Evolutionary conservation across 805 yeast species (phyloP), one percentile per base, ranked within the genome.

Genomic region (Ogataea thermomethanolica): DNA sequence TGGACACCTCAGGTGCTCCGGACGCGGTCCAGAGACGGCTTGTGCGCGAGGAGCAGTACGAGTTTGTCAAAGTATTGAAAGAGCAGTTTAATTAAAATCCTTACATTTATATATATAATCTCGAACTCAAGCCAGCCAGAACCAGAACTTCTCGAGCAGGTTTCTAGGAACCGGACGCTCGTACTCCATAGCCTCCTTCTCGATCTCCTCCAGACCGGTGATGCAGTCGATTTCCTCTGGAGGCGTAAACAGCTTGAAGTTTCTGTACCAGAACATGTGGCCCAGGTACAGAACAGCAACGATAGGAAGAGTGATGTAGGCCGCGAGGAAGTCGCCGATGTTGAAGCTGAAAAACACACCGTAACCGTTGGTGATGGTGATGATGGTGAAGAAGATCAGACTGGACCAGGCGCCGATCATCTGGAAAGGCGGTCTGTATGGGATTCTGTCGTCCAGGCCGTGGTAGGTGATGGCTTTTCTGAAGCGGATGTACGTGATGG

Each of bases 311-410:
- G 87, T 81, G 45, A 82, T 44, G 40, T 56, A 83, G 4, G 89
- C 84, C 24, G 90, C 88, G 41, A 83, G 65, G 53, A 83, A 83
- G 56, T 79, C 81, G 7, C 75, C 60, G 1, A 59, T 74, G 9
- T 69, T 70, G 67, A 58, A 61, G 40, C 54, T 51, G 40, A 61
- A 74, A 61, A 84, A 82, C 8, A 76, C 81, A 4, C 73, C 79
- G 58, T 78, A 84, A 37, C 90, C 90, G 43, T 62, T 61, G 17
- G 59, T 54, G 33, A 84, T 41, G 26, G 80, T 65, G 38, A 84
- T 55, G 12, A 84, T 23, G 3, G 69, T 46, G 44, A 83, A 70
- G 50, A 61, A 59, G 40, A 47, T 28, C 13, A 56, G 31, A 10
- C 76, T 73, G 48, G 70, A 70, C 55, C 73, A 81, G 7, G 85